Evolutionary conservation across 2,329 filamentous ascomycete genomes (phyloP).

Genomic region (Plenodomus tracheiphilus): DNA sequence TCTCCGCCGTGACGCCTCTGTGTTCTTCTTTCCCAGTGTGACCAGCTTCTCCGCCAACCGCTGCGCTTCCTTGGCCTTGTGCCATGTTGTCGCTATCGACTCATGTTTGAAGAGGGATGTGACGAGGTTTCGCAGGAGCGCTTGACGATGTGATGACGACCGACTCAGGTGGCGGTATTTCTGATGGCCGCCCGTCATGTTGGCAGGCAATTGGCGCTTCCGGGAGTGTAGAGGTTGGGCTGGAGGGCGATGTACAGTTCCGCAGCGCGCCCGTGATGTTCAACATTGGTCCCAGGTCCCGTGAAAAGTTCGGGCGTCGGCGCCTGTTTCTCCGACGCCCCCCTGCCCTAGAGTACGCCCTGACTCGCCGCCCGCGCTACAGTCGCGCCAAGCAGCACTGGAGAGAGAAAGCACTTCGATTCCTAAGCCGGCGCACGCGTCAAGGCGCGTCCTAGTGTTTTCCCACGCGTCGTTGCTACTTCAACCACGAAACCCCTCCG

Average conservation of each 20-base stretch:
- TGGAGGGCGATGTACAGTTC: conserved; percentile 8
- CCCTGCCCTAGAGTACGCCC: too few species aligned
- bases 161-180: conserved; percentile 91
- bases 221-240: conserved; percentile 6
- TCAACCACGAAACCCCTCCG: conserved; percentile 23
- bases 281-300: not conserved
- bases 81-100: conserved; percentile 91
- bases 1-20: conserved; percentile 73
- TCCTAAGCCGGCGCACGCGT: conserved; percentile 24
- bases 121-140: conserved; percentile 92
- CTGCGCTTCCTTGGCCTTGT: conserved; percentile 97
- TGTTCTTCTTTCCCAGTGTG: conserved; percentile 90
- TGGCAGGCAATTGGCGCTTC: conserved; percentile 13
- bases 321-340: conserved; percentile 18
- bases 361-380: conserved; percentile 1
- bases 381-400: conserved; percentile 4
- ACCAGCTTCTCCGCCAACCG: conserved; percentile 91
- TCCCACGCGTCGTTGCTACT: conserved; percentile 25
- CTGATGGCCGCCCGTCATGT: conserved; percentile 82
- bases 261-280: not conserved
- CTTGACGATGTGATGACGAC: conserved; percentile 83
- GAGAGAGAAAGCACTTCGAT: conserved; percentile 28
- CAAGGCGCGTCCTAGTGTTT: conserved; percentile 17
- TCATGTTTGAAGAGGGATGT: conserved; percentile 93
- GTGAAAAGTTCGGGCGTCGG: conserved; percentile 33